Conservation (phyloP, 2,329 filamentous ascomycete genomes). For the Aspergillus sp. region DNA sequence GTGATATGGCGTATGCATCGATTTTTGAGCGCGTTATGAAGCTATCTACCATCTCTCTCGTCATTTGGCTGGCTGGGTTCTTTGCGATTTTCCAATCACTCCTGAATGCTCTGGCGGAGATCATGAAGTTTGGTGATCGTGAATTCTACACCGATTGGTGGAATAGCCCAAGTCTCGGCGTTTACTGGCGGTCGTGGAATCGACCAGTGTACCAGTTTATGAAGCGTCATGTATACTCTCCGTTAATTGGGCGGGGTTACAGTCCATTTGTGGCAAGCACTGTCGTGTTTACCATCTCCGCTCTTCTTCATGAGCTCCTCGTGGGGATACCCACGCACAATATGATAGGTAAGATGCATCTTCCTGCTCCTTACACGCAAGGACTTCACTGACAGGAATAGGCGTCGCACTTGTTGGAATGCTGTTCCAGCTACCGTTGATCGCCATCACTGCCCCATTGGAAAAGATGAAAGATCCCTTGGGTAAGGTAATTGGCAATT, state of each 20-base stretch:
- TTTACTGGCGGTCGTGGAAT: conserved; percentile 97
- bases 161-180: conserved; percentile 82
- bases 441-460: conserved; percentile 73
- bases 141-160: conserved; percentile 98
- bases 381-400: conserved; percentile 28
- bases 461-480: conserved; percentile 74
- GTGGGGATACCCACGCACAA: conserved; percentile 95
- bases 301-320: conserved; percentile 83
- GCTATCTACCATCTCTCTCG: conserved; percentile 87
- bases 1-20: conserved; percentile 71
- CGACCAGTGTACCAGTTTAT: conserved; percentile 97
- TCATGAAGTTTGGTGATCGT: conserved; percentile 85
- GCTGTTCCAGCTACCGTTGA: conserved; percentile 88
- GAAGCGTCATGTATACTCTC: conserved; percentile 88
- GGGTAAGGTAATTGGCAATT: conserved; percentile 81
- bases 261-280: conserved; percentile 67
- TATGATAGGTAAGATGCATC: conserved; percentile 63
- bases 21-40: conserved; percentile 92
- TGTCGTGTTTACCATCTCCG: conserved; percentile 84
- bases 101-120: conserved; percentile 85
- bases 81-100: conserved; percentile 94
- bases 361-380: background rate
- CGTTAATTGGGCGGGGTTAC: conserved; percentile 81
- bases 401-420: conserved; percentile 93
- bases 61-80: conserved; percentile 97